Percentiles rank a stretch among this genome's conserved stretches.
Conservation (phyloP, 164 flowering plant species). For the Chloranthus sessilifolius region DNA sequence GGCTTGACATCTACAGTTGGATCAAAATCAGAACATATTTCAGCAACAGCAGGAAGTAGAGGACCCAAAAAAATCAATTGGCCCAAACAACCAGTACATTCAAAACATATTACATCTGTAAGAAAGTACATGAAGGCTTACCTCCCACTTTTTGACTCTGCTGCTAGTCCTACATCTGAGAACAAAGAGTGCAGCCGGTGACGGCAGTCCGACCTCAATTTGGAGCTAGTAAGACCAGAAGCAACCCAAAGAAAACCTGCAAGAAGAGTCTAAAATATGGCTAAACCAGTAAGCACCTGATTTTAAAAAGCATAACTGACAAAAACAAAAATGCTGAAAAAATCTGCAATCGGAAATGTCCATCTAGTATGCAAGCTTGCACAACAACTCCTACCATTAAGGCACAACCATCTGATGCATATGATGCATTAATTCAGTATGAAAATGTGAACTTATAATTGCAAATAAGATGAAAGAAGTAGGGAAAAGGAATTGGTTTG, state of each 20-base stretch:
- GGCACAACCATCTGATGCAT: too few relatives aligned
- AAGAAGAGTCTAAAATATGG: constrained; percentile 88
- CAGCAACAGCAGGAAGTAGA: constrained; percentile 96
- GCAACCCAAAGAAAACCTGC: constrained; percentile 92
- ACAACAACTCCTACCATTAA: too few relatives aligned
- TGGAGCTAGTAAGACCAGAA: constrained; percentile 51
- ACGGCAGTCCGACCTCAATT: constrained; percentile 84
- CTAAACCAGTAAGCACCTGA: constrained; percentile 55
- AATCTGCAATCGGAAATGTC: too few relatives aligned
- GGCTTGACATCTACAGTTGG: constrained; percentile 86
- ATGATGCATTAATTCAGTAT: too few relatives aligned
- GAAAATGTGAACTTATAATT: too few relatives aligned
- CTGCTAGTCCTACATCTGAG: constrained; percentile 97
- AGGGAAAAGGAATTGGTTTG: too few relatives aligned
- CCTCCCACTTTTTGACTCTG: constrained; percentile 97
- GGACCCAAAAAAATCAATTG: constrained; percentile 99
- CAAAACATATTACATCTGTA: too few relatives aligned
- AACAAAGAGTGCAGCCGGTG: constrained; percentile 89
- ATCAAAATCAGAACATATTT: constrained; percentile 95
- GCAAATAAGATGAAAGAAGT: too few relatives aligned
- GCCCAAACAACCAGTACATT: too few relatives aligned
- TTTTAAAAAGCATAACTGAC: constrained; percentile 11
- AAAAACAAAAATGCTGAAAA: too few relatives aligned
- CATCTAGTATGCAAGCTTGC: too few relatives aligned
- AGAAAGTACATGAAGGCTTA: too few relatives aligned